Conservation (phyloP, 805 yeast species). For the Tetrapisispora arboricola region DNA sequence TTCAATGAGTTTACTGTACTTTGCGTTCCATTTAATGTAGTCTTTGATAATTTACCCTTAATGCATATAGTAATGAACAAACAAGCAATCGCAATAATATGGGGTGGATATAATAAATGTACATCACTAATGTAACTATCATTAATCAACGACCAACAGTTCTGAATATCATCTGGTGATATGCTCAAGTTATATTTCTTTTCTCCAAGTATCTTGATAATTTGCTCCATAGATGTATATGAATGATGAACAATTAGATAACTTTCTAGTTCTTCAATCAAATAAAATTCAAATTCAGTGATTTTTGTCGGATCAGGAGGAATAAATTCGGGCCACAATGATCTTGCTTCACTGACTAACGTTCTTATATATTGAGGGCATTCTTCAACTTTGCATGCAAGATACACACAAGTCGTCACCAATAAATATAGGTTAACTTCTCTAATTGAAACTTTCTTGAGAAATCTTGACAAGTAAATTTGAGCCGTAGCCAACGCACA, state of each 20-base stretch:
- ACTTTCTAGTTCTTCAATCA: slow-evolving; percentile 78
- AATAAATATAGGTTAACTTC: slow-evolving; percentile 77
- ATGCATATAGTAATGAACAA: slow-evolving; percentile 57
- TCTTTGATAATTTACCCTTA: slow-evolving; percentile 7
- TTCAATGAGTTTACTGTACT: background rate
- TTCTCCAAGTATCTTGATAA: slow-evolving; percentile 34
- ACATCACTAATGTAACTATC: slow-evolving; percentile 85
- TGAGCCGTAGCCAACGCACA: slow-evolving; percentile 84
- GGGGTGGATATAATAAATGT: slow-evolving; percentile 79
- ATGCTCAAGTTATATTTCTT: slow-evolving; percentile 26
- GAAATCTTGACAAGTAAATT: slow-evolving; percentile 68
- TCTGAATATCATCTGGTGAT: slow-evolving; percentile 62
- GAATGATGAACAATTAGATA: slow-evolving; percentile 69
- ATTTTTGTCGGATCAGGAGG: slow-evolving; percentile 85
- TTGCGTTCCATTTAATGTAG: background rate
- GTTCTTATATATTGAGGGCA: slow-evolving; percentile 89
- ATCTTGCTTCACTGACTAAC: slow-evolving; percentile 73
- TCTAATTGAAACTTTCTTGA: slow-evolving; percentile 58
- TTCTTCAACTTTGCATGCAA: slow-evolving; percentile 92
- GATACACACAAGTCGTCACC: slow-evolving; percentile 75
- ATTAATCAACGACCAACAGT: slow-evolving; percentile 81
- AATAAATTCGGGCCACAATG: slow-evolving; percentile 88
- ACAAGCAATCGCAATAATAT: slow-evolving; percentile 71
- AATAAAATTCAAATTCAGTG: slow-evolving; percentile 91
- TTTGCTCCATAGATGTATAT: slow-evolving; percentile 49